phyloP scores from a whole-genome alignment of 768 basidiomycete species.

The Boletus pseudopeckii region DNA sequence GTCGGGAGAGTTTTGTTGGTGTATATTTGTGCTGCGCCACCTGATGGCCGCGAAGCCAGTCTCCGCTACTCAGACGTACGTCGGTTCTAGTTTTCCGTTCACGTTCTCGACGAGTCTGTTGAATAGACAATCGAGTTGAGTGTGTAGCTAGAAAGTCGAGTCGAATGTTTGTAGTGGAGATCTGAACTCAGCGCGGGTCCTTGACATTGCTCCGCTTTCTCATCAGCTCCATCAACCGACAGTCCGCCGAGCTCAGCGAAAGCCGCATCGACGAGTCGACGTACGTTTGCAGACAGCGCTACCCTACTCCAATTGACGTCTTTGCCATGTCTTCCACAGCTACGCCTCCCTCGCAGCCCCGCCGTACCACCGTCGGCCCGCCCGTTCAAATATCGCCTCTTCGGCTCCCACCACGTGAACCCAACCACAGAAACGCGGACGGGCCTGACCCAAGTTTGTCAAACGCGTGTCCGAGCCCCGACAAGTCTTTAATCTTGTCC shows the following conservation, averaged over 20 bases:
- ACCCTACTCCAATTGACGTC: slow-evolving; percentile 24
- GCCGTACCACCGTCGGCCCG: slow-evolving; percentile 18
- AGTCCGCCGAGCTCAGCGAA: slow-evolving; percentile 38
- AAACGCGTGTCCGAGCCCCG: slow-evolving; percentile 36
- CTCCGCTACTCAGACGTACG: neutral
- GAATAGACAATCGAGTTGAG: neutral
- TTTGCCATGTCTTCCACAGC: slow-evolving; percentile 23
- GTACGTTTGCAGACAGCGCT: slow-evolving; percentile 26
- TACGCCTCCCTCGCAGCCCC: slow-evolving; percentile 10
- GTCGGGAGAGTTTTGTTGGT: slow-evolving; percentile 21
- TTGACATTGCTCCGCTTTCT: slow-evolving; percentile 14
- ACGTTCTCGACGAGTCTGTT: neutral
- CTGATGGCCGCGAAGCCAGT: neutral
- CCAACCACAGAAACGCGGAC: slow-evolving; percentile 27
- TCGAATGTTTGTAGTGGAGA: slow-evolving; percentile 8
- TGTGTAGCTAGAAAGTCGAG: slow-evolving; percentile 1
- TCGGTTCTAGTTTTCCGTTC: neutral
- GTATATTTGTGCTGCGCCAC: slow-evolving; percentile 24
- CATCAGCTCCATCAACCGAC: slow-evolving; percentile 22
- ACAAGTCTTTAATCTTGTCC: slow-evolving; percentile 31
- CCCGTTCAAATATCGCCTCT: slow-evolving; percentile 17
- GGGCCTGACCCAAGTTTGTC: slow-evolving; percentile 32
- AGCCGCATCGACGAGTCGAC: slow-evolving; percentile 22
- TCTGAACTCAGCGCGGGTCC: slow-evolving; percentile 29
- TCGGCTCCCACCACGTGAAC: slow-evolving; percentile 38